Evolutionary conservation across 1,139 yeast species (phyloP).

Genomic region (Hanseniaspora sp.): DNA sequence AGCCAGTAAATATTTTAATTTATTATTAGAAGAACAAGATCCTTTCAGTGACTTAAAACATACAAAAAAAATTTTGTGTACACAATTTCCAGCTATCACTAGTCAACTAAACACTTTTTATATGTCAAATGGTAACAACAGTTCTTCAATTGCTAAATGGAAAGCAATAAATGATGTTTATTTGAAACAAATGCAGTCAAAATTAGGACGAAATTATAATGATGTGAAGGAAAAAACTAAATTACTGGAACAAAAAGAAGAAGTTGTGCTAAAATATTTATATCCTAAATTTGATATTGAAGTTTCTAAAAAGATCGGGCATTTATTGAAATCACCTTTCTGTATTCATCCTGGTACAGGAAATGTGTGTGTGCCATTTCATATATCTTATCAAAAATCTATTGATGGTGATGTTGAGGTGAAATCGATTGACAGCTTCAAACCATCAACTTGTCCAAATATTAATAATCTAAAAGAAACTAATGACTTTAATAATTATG

Average conservation of each 20-base stretch:
- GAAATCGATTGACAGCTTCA: conserved; percentile 39
- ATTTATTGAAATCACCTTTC: conserved; percentile 92
- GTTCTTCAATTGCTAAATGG: conserved; percentile 63
- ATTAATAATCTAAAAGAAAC: conserved; percentile 44
- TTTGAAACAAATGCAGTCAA: conserved; percentile 40
- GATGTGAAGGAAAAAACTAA: conserved; percentile 13
- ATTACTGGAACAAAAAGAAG: conserved; percentile 43
- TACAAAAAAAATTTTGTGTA: conserved; percentile 11
- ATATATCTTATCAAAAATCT: conserved; percentile 35
- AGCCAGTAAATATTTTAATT: conserved; percentile 52
- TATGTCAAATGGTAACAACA: conserved; percentile 45
- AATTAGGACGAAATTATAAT: conserved; percentile 12
- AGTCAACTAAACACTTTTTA: conserved; percentile 53
- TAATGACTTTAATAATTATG: conserved; percentile 36
- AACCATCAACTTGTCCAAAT: conserved; percentile 74
- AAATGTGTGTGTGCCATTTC: conserved; percentile 92
- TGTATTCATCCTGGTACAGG: conserved; percentile 97
- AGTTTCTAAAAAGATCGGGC: conserved; percentile 81
- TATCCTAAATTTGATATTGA: conserved; percentile 90
- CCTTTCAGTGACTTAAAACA: conserved; percentile 56
- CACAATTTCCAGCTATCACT: conserved; percentile 31
- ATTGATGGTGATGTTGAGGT: not conserved
- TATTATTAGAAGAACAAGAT: conserved; percentile 69
- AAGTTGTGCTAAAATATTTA: conserved; percentile 64
- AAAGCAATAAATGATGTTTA: conserved; percentile 55